Percentiles rank a stretch among this genome's conserved stretches.
These are phyloP conservation scores for Wickerhamomyces silvicola DNA, from an alignment of 805 yeast species.

Conservation along the genomic window DNA sequence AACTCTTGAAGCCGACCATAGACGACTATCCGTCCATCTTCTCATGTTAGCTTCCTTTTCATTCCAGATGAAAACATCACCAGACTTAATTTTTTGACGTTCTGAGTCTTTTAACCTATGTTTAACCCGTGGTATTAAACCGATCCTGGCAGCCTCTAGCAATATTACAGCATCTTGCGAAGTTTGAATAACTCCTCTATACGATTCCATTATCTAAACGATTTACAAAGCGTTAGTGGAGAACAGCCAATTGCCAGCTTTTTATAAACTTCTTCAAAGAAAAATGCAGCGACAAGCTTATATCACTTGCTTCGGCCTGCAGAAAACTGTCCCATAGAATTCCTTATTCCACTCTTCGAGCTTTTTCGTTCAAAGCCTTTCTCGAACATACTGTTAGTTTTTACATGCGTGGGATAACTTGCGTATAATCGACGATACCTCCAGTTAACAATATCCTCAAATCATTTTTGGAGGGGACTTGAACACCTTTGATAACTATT, in stretches of 20 bases:
- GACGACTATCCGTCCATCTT: constrained; percentile 73
- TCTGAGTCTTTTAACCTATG: constrained; percentile 54
- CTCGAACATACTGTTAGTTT: no score
- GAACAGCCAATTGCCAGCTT: neutral
- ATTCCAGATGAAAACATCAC: constrained; percentile 66
- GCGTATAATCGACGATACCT: no score
- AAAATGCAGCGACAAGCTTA: no score
- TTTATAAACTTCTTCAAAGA: neutral
- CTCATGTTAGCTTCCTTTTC: constrained; percentile 66
- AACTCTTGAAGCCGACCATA: constrained; percentile 70
- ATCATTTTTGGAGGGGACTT: no score
- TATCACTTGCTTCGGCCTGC: no score
- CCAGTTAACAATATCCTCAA: no score
- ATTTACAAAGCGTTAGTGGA: neutral
- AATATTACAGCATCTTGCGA: constrained; percentile 58
- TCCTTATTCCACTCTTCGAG: no score
- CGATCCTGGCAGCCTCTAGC: constrained; percentile 57
- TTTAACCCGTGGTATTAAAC: constrained; percentile 49
- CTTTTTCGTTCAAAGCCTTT: no score
- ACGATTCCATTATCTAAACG: constrained; percentile 55
- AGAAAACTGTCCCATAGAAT: no score
- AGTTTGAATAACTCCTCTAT: constrained; percentile 51
- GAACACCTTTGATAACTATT: no score
- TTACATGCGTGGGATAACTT: no score
- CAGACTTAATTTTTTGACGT: constrained; percentile 40